Evolutionary conservation across 164 flowering plant species (phyloP).

Genomic region (Warburgia ugandensis): DNA sequence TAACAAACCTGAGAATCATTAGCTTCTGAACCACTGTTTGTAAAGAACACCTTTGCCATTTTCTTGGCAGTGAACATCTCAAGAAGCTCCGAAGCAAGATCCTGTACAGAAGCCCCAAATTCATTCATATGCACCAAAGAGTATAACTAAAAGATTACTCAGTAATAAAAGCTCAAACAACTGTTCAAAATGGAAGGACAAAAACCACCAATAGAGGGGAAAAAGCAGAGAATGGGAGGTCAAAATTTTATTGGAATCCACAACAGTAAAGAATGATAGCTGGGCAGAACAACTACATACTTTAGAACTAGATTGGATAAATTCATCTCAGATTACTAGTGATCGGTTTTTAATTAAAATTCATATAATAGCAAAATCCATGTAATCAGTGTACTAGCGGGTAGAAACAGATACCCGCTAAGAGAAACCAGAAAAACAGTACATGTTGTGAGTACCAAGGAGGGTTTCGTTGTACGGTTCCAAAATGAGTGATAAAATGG

Average conservation of each 20-base stretch:
- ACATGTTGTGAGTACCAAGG: slow-evolving; percentile 52
- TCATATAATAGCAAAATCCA: no score
- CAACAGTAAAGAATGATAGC: no score
- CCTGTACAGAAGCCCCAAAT: slow-evolving; percentile 30
- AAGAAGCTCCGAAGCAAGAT: slow-evolving; percentile 78
- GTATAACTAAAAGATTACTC: background rate
- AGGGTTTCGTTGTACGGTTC: slow-evolving; percentile 96
- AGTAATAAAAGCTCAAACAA: no score
- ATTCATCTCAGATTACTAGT: no score
- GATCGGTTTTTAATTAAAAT: no score
- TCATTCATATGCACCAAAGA: background rate
- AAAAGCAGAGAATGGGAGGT: no score
- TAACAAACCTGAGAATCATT: slow-evolving; percentile 79
- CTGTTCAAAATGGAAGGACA: no score
- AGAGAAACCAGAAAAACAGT: background rate
- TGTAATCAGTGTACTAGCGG: no score
- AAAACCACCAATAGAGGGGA: no score
- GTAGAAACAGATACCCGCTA: background rate
- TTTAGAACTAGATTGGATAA: no score
- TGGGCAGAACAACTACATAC: no score
- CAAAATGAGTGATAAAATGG: slow-evolving; percentile 97
- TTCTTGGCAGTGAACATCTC: slow-evolving; percentile 67
- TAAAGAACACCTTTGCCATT: slow-evolving; percentile 87
- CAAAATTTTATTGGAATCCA: no score
- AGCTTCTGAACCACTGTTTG: slow-evolving; percentile 98